Conservation (phyloP, 73 alveolate genomes). For the Stentor roeselii region DNA sequence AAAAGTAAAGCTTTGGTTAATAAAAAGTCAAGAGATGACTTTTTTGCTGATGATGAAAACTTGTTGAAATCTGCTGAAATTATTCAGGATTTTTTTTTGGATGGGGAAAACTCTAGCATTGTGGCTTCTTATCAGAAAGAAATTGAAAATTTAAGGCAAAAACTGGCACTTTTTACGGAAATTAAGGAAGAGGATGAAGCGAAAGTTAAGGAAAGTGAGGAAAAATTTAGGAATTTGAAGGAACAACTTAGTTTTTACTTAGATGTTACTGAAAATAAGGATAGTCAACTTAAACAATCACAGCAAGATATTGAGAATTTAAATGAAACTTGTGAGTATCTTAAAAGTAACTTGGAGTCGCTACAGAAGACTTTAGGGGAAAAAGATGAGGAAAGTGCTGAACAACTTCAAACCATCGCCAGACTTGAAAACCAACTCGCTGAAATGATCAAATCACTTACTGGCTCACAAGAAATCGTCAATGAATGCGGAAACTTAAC, state of each 20-base stretch:
- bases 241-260: neutral
- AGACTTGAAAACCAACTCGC: neutral
- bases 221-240: neutral
- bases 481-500: neutral
- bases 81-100: neutral
- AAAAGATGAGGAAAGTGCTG: no score
- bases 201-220: no score
- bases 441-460: neutral
- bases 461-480: neutral
- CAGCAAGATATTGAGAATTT: conserved; percentile 1
- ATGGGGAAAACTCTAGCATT: no score
- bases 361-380: neutral
- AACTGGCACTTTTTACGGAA: no score
- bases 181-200: no score
- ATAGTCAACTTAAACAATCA: neutral
- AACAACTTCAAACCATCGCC: no score
- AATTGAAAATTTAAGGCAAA: no score
- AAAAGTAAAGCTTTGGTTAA: neutral
- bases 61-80: neutral
- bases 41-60: neutral
- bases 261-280: neutral
- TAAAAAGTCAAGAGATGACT: neutral
- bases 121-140: no score
- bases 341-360: neutral
- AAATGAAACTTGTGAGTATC: conserved; percentile 6